Conservation (phyloP, 208 protist genomes). For the Willaertia magna region DNA sequence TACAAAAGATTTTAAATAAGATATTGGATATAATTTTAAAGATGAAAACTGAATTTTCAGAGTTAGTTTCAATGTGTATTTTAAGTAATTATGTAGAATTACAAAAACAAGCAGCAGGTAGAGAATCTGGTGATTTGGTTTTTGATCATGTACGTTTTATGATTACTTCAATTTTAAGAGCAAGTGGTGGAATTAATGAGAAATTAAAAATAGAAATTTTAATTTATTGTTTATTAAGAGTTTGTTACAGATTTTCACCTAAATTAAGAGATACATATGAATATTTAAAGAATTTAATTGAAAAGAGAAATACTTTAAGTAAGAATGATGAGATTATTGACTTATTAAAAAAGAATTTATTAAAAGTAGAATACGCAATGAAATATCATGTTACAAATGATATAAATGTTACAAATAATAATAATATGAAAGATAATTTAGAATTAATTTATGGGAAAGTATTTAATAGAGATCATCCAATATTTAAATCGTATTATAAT, state of each 20-base stretch:
- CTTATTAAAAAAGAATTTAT: neutral
- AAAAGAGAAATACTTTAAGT: neutral
- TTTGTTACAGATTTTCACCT: neutral
- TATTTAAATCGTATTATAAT: neutral
- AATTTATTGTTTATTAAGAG: neutral
- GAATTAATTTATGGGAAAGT: neutral
- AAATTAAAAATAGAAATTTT: conserved; percentile 1
- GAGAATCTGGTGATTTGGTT: conserved; percentile 1
- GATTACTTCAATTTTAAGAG: neutral
- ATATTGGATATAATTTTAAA: neutral
- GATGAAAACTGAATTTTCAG: conserved; percentile 4
- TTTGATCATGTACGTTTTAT: conserved; percentile 7
- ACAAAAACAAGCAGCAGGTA: neutral
- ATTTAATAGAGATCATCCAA: neutral
- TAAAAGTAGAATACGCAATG: neutral
- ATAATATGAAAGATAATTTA: neutral
- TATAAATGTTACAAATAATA: neutral
- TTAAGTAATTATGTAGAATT: neutral
- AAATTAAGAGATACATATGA: neutral
- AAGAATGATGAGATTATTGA: neutral
- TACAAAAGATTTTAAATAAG: neutral
- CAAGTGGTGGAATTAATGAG: neutral
- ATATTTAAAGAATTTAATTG: neutral
- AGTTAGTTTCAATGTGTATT: neutral
- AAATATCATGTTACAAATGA: neutral